Percentiles rank a stretch among this genome's conserved stretches.
phyloP scores from a whole-genome alignment of 2,329 filamentous ascomycete species.

The Zarea fungicola region DNA sequence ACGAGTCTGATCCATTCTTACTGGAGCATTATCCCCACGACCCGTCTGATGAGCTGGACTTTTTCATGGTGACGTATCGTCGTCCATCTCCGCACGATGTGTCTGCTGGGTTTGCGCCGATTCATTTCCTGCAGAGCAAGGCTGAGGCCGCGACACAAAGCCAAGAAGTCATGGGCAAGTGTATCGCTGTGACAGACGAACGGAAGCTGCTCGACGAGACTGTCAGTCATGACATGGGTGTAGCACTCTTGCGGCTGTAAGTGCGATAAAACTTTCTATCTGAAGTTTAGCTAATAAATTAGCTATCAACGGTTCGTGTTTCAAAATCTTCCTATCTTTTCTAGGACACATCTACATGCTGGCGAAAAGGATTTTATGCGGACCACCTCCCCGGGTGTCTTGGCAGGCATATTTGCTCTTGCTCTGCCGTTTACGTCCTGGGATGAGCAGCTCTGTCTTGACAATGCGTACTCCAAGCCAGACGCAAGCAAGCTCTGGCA shows the following conservation, averaged over 20 bases:
- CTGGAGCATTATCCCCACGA: slow-evolving; percentile 22
- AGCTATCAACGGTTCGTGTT: slow-evolving; percentile 17
- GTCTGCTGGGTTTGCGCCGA: not conserved
- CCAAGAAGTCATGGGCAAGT: slow-evolving; percentile 6
- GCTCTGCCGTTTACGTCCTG: slow-evolving; percentile 17
- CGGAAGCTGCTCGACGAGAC: slow-evolving; percentile 12
- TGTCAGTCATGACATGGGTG: slow-evolving; percentile 14
- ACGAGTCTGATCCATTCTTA: slow-evolving; percentile 15
- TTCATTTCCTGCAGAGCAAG: slow-evolving; percentile 17
- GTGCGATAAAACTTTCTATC: not conserved
- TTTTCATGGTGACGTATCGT: slow-evolving; percentile 21
- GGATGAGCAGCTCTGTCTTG: slow-evolving; percentile 18
- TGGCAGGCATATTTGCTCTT: slow-evolving; percentile 18
- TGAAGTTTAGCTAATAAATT: too few relatives aligned
- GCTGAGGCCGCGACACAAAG: slow-evolving; percentile 9
- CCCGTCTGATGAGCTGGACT: slow-evolving; percentile 24
- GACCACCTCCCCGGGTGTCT: slow-evolving; percentile 15
- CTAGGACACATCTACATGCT: slow-evolving; percentile 12
- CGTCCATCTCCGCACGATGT: not conserved
- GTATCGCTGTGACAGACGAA: slow-evolving; percentile 13
- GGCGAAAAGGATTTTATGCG: slow-evolving; percentile 14
- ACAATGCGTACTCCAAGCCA: slow-evolving; percentile 18
- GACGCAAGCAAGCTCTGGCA: slow-evolving; percentile 16
- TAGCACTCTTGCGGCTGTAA: slow-evolving; percentile 16
- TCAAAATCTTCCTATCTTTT: slow-evolving; percentile 18